A percentile compares a stretch with the other conserved stretches of the same genome.
Evolutionary conservation across 805 yeast species (phyloP).

Genomic region (Myxozyma udenii): DNA sequence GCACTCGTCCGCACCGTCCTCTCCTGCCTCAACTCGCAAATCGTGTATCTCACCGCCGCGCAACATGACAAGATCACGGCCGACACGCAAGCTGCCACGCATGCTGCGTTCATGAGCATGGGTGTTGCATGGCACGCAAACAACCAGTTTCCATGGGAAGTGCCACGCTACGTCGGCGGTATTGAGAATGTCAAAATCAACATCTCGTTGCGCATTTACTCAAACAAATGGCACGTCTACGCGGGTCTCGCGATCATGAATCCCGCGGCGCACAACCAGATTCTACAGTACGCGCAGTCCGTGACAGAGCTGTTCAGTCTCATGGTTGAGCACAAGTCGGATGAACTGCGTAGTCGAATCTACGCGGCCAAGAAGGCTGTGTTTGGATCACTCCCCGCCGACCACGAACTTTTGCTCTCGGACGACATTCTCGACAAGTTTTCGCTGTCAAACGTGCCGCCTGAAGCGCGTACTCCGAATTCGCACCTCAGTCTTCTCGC

Average conservation of each 20-base stretch:
- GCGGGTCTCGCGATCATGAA: constrained; percentile 96
- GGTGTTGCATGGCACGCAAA: constrained; percentile 90
- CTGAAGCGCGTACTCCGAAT: constrained; percentile 64
- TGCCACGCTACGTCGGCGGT: constrained; percentile 85
- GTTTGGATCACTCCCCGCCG: constrained; percentile 54
- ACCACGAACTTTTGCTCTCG: constrained; percentile 60
- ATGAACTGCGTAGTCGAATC: constrained; percentile 58
- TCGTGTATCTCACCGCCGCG: constrained; percentile 72
- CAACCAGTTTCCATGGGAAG: constrained; percentile 86
- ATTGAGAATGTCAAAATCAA: constrained; percentile 94
- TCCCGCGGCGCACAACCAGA: constrained; percentile 89
- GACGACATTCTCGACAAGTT: constrained; percentile 81
- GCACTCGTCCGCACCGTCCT: constrained; percentile 61
- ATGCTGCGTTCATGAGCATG: constrained; percentile 95
- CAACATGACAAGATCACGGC: constrained; percentile 96
- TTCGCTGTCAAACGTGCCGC: constrained; percentile 69
- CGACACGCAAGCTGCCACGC: constrained; percentile 97
- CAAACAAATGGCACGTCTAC: constrained; percentile 97
- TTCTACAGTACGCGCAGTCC: constrained; percentile 82
- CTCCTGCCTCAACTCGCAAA: constrained; percentile 71
- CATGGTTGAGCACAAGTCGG: constrained; percentile 67
- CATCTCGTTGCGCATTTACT: constrained; percentile 82
- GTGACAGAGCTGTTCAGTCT: constrained; percentile 78
- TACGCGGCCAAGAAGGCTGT: constrained; percentile 67
- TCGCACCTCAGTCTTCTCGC: constrained; percentile 86